A percentile compares a stretch with the other conserved stretches of the same genome.
Evolutionary conservation across 495 filamentous ascomycete species (phyloP).

Genomic region (Evansstolkia leycettana): DNA sequence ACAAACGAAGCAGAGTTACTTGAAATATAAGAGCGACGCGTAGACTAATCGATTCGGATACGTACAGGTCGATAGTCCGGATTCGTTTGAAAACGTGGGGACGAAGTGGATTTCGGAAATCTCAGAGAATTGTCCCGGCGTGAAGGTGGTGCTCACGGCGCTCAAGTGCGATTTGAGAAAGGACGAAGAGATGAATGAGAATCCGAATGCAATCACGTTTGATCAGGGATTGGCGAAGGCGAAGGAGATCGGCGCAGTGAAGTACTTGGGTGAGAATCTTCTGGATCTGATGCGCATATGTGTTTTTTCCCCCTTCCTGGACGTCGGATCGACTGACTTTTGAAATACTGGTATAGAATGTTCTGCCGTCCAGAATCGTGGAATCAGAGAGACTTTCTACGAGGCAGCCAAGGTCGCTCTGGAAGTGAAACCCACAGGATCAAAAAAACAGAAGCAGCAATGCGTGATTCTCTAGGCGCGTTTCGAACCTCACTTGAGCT

Average conservation of each 20-base stretch:
- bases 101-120: constrained; percentile 98
- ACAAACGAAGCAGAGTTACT: background rate
- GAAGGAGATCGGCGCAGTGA: constrained; percentile 71
- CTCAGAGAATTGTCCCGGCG: constrained; percentile 89
- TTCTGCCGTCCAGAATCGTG: constrained; percentile 93
- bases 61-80: constrained; percentile 70
- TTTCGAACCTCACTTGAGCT: no score
- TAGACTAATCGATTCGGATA: background rate
- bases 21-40: background rate
- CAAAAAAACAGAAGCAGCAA: constrained; percentile 18
- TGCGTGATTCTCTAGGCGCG: constrained; percentile 24
- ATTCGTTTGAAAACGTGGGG: constrained; percentile 95
- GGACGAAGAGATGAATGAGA: constrained; percentile 44
- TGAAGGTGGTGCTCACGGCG: constrained; percentile 90
- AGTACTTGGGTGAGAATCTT: constrained; percentile 61
- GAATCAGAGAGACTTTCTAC: constrained; percentile 96
- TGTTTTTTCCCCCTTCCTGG: no score
- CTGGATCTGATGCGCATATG: background rate
- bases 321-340: constrained; percentile 1
- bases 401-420: constrained; percentile 96
- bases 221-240: constrained; percentile 89
- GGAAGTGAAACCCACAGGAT: constrained; percentile 54
- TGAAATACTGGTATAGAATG: constrained; percentile 52
- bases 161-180: constrained; percentile 94
- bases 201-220: constrained; percentile 67